A percentile compares a stretch with the other conserved stretches of the same genome.
Evolutionary conservation across 495 filamentous ascomycete genomes (phyloP).

Genomic region (Xylaria telfairii): DNA sequence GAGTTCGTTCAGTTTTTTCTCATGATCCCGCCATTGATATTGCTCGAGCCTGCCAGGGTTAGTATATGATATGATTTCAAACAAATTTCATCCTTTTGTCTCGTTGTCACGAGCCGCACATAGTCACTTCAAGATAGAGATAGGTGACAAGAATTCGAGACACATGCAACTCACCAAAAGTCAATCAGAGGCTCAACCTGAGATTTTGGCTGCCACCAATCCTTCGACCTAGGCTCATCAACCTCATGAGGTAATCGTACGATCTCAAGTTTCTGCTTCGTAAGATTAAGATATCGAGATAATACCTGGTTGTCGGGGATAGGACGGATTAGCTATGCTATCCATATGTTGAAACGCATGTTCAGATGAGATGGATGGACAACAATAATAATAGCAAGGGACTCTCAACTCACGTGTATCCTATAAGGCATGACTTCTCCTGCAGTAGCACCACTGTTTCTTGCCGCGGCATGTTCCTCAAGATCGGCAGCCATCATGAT

Average conservation of each 20-base stretch:
- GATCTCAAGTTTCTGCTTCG: constrained; percentile 61
- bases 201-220: constrained; percentile 56
- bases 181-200: constrained; percentile 58
- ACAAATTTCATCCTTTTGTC: not conserved
- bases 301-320: constrained; percentile 46
- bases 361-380: too few relatives aligned
- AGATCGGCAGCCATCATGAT: constrained; percentile 31
- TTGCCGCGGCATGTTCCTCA: constrained; percentile 32
- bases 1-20: constrained; percentile 60
- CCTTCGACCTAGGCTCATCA: constrained; percentile 45
- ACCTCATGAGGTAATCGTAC: constrained; percentile 59
- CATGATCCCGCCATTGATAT: constrained; percentile 66
- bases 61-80: constrained; percentile 20
- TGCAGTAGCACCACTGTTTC: constrained; percentile 26
- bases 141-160: not conserved
- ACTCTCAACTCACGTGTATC: constrained; percentile 58
- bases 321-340: constrained; percentile 18
- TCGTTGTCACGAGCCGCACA: not conserved
- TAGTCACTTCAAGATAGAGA: constrained; percentile 9
- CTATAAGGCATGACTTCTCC: constrained; percentile 56
- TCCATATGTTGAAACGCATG: not conserved
- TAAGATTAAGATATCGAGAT: constrained; percentile 57
- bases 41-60: constrained; percentile 56
- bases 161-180: constrained; percentile 52
- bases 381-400: not conserved